phyloP scores from a whole-genome alignment of 2,329 filamentous ascomycete genomes.

The Emmonsiellopsis sp. region DNA sequence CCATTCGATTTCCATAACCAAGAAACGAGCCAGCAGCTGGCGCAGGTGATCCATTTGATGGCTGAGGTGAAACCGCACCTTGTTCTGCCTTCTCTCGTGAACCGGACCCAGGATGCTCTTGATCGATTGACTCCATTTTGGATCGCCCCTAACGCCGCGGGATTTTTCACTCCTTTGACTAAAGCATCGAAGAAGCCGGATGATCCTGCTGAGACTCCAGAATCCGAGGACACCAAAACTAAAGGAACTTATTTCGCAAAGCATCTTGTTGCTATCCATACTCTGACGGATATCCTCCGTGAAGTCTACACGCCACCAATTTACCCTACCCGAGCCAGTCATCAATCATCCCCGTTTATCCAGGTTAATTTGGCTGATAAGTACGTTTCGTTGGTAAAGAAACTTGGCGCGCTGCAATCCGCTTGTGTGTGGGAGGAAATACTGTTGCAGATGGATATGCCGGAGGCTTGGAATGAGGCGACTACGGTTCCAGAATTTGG shows the following conservation, averaged over 20 bases:
- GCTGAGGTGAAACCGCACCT: constrained; percentile 73
- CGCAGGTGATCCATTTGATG: constrained; percentile 65
- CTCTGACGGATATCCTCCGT: constrained; percentile 64
- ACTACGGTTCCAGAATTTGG: constrained; percentile 34
- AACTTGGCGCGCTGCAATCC: constrained; percentile 68
- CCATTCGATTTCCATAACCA: constrained; percentile 63
- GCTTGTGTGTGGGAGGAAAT: constrained; percentile 81
- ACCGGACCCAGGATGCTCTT: constrained; percentile 61
- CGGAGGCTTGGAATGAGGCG: constrained; percentile 47
- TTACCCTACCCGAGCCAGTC: constrained; percentile 54
- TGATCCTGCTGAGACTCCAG: constrained; percentile 12
- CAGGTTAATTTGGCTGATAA: constrained; percentile 77
- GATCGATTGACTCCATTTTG: constrained; percentile 60
- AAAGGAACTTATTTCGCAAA: constrained; percentile 72
- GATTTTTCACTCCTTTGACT: constrained; percentile 64
- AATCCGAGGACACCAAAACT: constrained; percentile 32
- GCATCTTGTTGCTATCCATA: constrained; percentile 66
- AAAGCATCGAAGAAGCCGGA: constrained; percentile 13
- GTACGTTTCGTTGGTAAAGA: constrained; percentile 64
- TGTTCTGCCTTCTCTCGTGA: constrained; percentile 71
- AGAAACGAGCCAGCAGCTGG: constrained; percentile 59
- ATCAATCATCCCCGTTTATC: constrained; percentile 56
- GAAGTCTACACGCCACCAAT: constrained; percentile 60
- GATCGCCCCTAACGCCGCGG: constrained; percentile 39
- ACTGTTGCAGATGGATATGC: constrained; percentile 62